Evolutionary conservation across 129 eudicot genomes (phyloP), one percentile per base, ranked within the genome.

Genomic region (Logfia minima): DNA sequence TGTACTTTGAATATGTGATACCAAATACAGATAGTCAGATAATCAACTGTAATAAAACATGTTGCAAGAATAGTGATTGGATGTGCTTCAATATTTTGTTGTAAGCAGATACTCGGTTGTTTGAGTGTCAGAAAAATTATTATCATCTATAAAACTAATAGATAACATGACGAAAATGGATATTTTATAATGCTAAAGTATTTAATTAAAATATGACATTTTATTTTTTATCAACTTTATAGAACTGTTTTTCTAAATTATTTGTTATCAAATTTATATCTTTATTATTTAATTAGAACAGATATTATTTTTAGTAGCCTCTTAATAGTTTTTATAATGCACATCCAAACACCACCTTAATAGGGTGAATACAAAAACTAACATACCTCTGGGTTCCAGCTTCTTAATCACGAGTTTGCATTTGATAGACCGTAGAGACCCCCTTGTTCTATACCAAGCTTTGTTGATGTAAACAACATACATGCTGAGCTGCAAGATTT

Each of bases 311-410:
- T 52, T 53, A 53, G 4, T 16, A 18, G 58, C 41, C 9, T 7
- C 8, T 35, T 35, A 52, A 13, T 52, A 52, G n/a, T 52, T 16
- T 32, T 52, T 52, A 52, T 18, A 52, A 3, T 16, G 58, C 58
- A 52, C 58, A 52, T 16, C 58, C 58, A 52, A 52, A 18, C 58
- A 16, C 58, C 19, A 6, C 58, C 58, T 52, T 52, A 16, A 52
- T 52, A 18, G 23, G 18, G 21, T 53, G 8, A 52, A 52, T 13
- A 52, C 5, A 52, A 52, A 52, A 52, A 17, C 4, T 6, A 17
- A 34, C 14, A 16, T 62, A 74, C 70, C 70, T 37, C 24, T 37
- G 37, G 78, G 21, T 74, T 74, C 69, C 78, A 37, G 69, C 14
- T 41, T 72, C 53, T 56, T 37, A 51, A 72, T 34, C 53, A 31